Conservation (phyloP, 2,329 filamentous ascomycete species). For the Coniochaeta prunicola region DNA sequence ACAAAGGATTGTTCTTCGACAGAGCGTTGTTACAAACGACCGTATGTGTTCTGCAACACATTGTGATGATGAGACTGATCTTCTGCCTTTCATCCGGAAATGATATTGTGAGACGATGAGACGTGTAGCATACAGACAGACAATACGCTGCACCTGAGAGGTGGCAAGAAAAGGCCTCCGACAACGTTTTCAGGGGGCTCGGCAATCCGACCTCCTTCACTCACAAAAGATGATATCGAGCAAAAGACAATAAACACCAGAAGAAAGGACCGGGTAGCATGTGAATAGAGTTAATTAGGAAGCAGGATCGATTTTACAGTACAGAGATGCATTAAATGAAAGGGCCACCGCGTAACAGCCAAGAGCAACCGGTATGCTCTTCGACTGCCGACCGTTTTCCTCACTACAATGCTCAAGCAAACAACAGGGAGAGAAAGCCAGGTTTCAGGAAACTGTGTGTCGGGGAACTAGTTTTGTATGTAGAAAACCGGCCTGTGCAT, state of each 20-base stretch:
- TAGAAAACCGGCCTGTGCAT: constrained; percentile 5
- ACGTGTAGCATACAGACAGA: too few species aligned
- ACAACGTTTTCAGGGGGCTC: too few species aligned
- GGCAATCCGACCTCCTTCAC: too few species aligned
- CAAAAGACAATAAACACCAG: too few species aligned
- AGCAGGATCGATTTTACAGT: constrained; percentile 3
- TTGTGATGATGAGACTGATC: not conserved
- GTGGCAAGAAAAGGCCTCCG: too few species aligned
- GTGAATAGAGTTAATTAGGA: too few species aligned
- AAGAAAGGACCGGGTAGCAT: too few species aligned
- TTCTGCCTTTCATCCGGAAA: not conserved
- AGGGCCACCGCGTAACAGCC: constrained; percentile 5
- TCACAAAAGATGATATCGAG: too few species aligned
- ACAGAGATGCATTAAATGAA: constrained; percentile 10
- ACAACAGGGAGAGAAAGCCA: not conserved
- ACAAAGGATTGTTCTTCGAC: not conserved
- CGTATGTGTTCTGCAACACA: not conserved
- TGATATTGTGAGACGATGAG: not conserved
- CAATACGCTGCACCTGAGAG: too few species aligned
- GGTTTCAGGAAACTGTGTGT: not conserved
- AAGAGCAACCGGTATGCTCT: constrained; percentile 3
- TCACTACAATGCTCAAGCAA: constrained; percentile 8
- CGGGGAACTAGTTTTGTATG: not conserved
- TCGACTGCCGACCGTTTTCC: constrained; percentile 9
- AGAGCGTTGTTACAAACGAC: not conserved